Evolutionary conservation across 2,329 filamentous ascomycete species (phyloP).

Genomic region (Mycogone perniciosa): DNA sequence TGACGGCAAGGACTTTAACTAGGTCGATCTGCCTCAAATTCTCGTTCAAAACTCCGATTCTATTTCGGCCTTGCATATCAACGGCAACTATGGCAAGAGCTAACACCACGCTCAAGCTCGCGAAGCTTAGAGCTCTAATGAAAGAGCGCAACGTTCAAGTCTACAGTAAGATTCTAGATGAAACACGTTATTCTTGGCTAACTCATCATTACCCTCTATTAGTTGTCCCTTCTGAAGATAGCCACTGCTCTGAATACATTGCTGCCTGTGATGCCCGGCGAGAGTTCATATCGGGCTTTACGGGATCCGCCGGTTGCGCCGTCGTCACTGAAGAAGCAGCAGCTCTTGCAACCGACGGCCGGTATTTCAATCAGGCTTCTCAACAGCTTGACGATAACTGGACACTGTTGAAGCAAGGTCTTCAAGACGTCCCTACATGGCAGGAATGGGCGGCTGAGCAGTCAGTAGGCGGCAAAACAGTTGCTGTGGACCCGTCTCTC

Average conservation of each 20-base stretch:
- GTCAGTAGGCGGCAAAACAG: slow-evolving; percentile 76
- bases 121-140: slow-evolving; percentile 78
- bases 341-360: slow-evolving; percentile 85
- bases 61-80: slow-evolving; percentile 1
- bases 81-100: slow-evolving; percentile 40
- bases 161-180: slow-evolving; percentile 60
- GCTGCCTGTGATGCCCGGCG: slow-evolving; percentile 89
- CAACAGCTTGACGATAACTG: slow-evolving; percentile 90
- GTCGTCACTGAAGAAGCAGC: slow-evolving; percentile 83
- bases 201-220: slow-evolving; percentile 12
- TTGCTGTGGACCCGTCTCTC: slow-evolving; percentile 85
- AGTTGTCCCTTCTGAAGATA: slow-evolving; percentile 97
- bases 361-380: slow-evolving; percentile 94
- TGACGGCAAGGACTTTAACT: not conserved
- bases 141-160: slow-evolving; percentile 78
- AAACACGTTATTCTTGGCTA: slow-evolving; percentile 10
- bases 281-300: slow-evolving; percentile 89
- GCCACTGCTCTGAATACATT: slow-evolving; percentile 96
- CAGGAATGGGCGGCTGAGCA: slow-evolving; percentile 92
- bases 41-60: not conserved
- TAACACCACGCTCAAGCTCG: slow-evolving; percentile 70
- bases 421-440: slow-evolving; percentile 93
- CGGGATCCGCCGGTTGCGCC: slow-evolving; percentile 88
- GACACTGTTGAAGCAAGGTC: slow-evolving; percentile 83
- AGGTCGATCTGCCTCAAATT: not conserved